Evolutionary conservation across 805 yeast species (phyloP), one percentile per base, ranked within the genome.

Genomic region (Barnettozyma salicaria): DNA sequence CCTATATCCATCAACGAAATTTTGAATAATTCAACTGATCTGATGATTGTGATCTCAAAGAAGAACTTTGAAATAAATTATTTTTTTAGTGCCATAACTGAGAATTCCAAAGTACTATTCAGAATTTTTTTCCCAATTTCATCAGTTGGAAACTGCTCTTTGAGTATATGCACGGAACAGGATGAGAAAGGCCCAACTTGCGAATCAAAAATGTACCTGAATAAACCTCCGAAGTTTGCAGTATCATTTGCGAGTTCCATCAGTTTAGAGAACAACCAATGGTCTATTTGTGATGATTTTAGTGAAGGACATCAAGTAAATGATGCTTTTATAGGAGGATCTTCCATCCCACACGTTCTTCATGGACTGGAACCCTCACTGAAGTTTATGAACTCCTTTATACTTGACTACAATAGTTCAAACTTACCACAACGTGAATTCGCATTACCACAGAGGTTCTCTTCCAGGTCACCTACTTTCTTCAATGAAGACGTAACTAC

Each of bases 271-370:
- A 57, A 68, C 18, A 79, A 79, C 53, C 83, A 77, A 49, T 80
- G 89, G 89, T 78, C 84, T 1, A 78, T 81, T 19, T 82, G 90
- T 58, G 90, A 81, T 40, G 94, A 84, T 59, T 84, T 84, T 47
- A 78, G 86, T 41, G 92, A 83, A 50, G 89, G 85, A 11, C 87
- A 80, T 50, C 90, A 83, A 53, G 92, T 84, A 6, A 76, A 75
- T 37, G 71, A 69, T 40, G 90, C 92, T 0, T 76, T 65, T 52
- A 63, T 68, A 21, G 77, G 76, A 4, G 84, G 85, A 2, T 65
- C 76, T 4, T 70, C 72, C 16, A 65, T 76, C 11, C 88, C 89
- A 1, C 92, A 83, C 58, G 74, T 80, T 2, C 59, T 82, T 27
- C 78, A 74, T 18, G 92, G 90, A 1, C 55, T 64, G 9, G 66